Percentiles rank a stretch among this genome's conserved stretches.
Evolutionary conservation across 1,284 basidiomycete genomes (phyloP).

Genomic region (Trametes polyzona): DNA sequence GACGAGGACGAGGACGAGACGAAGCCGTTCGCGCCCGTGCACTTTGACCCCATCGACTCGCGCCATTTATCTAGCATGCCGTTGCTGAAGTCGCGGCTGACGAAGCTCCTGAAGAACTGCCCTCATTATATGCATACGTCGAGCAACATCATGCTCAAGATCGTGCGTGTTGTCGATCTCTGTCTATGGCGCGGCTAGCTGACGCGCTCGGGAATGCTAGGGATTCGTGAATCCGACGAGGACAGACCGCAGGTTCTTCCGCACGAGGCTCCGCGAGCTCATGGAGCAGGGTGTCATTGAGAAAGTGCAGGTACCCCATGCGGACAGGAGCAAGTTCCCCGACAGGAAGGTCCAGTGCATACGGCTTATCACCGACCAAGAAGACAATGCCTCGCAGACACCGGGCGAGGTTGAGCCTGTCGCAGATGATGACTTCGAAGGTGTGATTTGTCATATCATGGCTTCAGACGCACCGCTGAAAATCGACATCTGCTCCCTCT

Average conservation of each 20-base stretch:
- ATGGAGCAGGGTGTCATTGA: constrained; percentile 73
- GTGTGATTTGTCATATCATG: background rate
- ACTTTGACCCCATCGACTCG: constrained; percentile 75
- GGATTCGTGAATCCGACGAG: constrained; percentile 74
- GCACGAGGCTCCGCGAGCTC: constrained; percentile 69
- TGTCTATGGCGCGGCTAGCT: background rate
- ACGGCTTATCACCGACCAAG: constrained; percentile 55
- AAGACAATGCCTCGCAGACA: constrained; percentile 40
- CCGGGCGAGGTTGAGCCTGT: constrained; percentile 31
- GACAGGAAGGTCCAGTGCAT: constrained; percentile 61
- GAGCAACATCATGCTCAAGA: constrained; percentile 68
- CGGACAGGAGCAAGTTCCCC: constrained; percentile 46
- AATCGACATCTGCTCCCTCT: too few species aligned
- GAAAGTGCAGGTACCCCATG: constrained; percentile 66
- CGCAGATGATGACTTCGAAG: constrained; percentile 23
- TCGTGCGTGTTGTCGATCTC: constrained; percentile 52
- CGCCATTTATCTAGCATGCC: constrained; percentile 75
- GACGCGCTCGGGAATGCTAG: constrained; percentile 42
- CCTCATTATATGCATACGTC: constrained; percentile 68
- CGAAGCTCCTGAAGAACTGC: constrained; percentile 69
- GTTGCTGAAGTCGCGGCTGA: constrained; percentile 65
- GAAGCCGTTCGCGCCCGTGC: constrained; percentile 39
- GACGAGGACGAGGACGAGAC: constrained; percentile 46
- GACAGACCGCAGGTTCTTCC: constrained; percentile 78
- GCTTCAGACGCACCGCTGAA: background rate